These are phyloP conservation scores for Medicago truncatula DNA, from an alignment of 306 rosid species.

Conservation along the genomic window DNA sequence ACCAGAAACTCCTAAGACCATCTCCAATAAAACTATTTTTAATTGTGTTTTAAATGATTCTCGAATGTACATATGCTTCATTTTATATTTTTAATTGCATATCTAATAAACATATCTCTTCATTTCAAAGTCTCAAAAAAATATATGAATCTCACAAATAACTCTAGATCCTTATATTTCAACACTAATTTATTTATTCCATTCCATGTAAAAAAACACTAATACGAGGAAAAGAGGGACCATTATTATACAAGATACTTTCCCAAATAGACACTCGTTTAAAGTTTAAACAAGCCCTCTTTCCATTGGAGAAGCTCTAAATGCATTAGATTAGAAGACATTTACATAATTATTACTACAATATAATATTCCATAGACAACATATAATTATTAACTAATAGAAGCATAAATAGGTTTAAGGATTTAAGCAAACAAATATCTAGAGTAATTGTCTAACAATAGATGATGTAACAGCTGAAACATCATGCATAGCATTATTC, in stretches of 20 bases:
- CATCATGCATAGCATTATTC: conserved; percentile 46
- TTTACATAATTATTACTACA: not conserved
- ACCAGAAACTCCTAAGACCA: too few relatives aligned
- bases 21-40: too few relatives aligned
- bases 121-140: not conserved
- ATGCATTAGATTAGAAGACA: not conserved
- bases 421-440: not conserved
- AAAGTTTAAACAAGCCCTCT: too few relatives aligned
- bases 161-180: too few relatives aligned
- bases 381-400: not conserved
- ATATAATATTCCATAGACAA: not conserved
- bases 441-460: conserved; percentile 48
- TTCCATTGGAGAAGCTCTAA: not conserved
- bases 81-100: too few relatives aligned
- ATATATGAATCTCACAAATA: too few relatives aligned
- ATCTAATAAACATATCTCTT: not conserved
- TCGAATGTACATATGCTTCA: too few relatives aligned
- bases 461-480: conserved; percentile 46
- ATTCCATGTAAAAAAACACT: not conserved
- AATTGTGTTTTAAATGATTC: too few relatives aligned
- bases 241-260: too few relatives aligned
- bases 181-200: too few relatives aligned
- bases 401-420: not conserved
- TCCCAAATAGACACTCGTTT: too few relatives aligned
- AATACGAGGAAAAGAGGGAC: too few relatives aligned